A percentile compares a stretch with the other conserved stretches of the same genome.
Evolutionary conservation across 148 eudicot species (phyloP).

Genomic region (Nyssa sinensis): DNA sequence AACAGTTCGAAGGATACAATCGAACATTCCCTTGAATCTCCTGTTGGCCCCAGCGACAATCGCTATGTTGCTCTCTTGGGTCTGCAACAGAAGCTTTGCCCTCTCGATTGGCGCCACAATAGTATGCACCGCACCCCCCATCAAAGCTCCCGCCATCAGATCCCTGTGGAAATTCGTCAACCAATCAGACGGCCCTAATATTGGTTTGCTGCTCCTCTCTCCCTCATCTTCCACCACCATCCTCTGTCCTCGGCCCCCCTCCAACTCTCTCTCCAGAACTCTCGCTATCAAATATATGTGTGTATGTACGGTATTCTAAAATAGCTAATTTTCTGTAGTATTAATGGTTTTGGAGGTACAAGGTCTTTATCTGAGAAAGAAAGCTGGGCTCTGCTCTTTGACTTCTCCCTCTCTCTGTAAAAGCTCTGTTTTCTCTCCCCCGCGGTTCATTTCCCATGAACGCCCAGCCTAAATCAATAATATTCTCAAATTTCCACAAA

Average conservation of each 20-base stretch:
- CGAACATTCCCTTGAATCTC: constrained; percentile 87
- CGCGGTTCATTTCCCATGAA: too few relatives aligned
- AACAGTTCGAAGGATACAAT: constrained; percentile 62
- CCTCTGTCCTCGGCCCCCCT: constrained; percentile 10
- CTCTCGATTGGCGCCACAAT: constrained; percentile 93
- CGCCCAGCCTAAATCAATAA: too few relatives aligned
- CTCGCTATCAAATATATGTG: too few relatives aligned
- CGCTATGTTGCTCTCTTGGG: constrained; percentile 86
- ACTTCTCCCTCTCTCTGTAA: too few relatives aligned
- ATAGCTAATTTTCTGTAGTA: too few relatives aligned
- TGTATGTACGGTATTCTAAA: too few relatives aligned
- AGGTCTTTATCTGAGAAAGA: too few relatives aligned
- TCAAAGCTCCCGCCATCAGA: constrained; percentile 83
- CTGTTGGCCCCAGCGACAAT: constrained; percentile 60
- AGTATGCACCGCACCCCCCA: constrained; percentile 96
- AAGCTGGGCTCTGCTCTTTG: too few relatives aligned
- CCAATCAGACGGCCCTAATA: constrained; percentile 27
- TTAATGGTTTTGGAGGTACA: too few relatives aligned
- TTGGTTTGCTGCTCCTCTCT: constrained; percentile 5
- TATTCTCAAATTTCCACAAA: too few relatives aligned
- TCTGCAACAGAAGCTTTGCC: constrained; percentile 83
- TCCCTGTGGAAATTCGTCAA: constrained; percentile 63
- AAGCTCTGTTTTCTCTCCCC: too few relatives aligned
- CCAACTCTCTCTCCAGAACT: constrained; percentile 12
- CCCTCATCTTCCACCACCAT: constrained; percentile 19